Evolutionary conservation across 2,329 filamentous ascomycete species (phyloP), one percentile per base, ranked within the genome.

Genomic region (Pestalotiopsis sp.): DNA sequence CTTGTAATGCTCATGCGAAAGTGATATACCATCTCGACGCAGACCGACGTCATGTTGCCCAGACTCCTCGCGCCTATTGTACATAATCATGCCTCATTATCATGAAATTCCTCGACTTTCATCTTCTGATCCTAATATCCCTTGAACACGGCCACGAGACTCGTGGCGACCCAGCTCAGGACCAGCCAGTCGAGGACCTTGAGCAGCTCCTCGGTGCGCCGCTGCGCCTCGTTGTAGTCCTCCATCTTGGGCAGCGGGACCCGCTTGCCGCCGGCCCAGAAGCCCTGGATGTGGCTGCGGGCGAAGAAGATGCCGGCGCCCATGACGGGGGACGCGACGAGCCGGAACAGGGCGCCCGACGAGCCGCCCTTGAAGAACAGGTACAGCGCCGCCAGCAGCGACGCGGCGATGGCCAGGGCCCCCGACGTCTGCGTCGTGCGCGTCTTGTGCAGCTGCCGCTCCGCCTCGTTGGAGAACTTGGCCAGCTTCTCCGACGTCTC

Each of bases 401-500:
- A 75, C 36, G 68, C 23, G 45, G 72, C 31, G 71, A 84, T 80
- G 13, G 82, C 76, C 14, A 81, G 52, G 27, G 80, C 80, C 12
- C 79, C 81, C 57, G 78, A 77, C 1, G 78, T 78, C 69, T 84
- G 82, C 0, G 83, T 86, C 0, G 77, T 80, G 65, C 82, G 77
- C 3, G 84, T 85, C 72, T 80, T 80, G 72, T 80, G 75, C 25
- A 85, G 75, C 71, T 85, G 80, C 5, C 76, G 71, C 49, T 76
- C 81, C 7, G 82, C 83, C 52, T 79, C 79, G 38, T 78, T 78
- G 3, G 82, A 84, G 75, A 81, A 80, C 70, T 83, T 79, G 9
- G 84, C 83, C 17, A 81, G 78, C 71, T 82, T 83, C 72, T 85
- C 77, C 58, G 77, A 75, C 31, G 79, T 79, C n/a, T 80, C 76